Base-by-base conservation (phyloP, 2,329 filamentous ascomycete genomes). In the Grosmannia clavigera region DNA sequence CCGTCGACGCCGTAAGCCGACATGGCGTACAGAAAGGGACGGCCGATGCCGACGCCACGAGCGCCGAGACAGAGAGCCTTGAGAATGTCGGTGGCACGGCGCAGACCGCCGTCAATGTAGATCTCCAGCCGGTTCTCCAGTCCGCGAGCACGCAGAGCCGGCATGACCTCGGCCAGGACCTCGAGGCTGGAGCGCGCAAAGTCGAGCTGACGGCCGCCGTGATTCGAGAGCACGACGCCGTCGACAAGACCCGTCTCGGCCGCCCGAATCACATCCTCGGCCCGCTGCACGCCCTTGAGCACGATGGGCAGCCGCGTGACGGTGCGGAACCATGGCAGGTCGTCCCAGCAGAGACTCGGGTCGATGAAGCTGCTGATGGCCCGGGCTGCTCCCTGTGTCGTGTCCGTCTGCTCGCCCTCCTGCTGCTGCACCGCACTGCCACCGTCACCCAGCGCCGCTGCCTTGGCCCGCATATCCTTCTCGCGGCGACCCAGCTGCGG, bases 311-410 rank as follows among this genome's bases (percentile, higher is more conserved):
- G 95, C 64, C 84, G 84, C 35, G 94, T 99, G 70, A 97, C 89
- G 67, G 82, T 83, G 67, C 84, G 78, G 77, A 99, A 95, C 92
- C 92, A 99, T 1, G 92, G 82, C 55, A 96, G 90, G 68, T 97
- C 94, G 68, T 87, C 88, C 94, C 94, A 99, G 69, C 83, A 88
- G 12, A 99, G 81, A n/a, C 82, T 80, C 2, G 94, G 94, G 77
- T 99, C 94, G 75, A 99, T 99, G 73, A 99, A 99, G 62, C 84
- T 90, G 35, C 90, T 95, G 69, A 99, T 99, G 64, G 94, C 94
- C 64, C 94, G 84, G 6, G 94, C 92, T 1, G 92, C 94, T 57
- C 94, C 94, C 76, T 99, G 94, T 22, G 84, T 88, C 63, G 84
- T 90, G 73, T 97, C 92, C 25, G 92, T 90, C 59, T 80, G 73